phyloP scores from a whole-genome alignment of 2,329 filamentous ascomycete genomes.

The Septoria linicola region DNA sequence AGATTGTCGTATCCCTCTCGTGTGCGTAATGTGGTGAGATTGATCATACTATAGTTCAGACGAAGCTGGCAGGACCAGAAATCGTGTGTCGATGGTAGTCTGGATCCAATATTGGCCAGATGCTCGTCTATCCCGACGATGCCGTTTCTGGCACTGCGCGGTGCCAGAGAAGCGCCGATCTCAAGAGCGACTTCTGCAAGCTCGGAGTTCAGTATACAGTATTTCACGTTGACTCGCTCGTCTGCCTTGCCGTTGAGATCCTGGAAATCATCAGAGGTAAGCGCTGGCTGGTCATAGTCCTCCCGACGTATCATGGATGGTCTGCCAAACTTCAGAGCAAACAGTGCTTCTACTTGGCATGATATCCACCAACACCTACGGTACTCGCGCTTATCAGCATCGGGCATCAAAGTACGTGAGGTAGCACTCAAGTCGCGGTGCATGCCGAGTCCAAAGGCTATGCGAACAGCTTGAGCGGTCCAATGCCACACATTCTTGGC shows the following conservation, averaged over 20 bases:
- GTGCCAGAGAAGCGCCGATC: constrained; percentile 5
- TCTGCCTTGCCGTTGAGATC: constrained; percentile 3
- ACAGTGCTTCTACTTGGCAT: constrained; percentile 8
- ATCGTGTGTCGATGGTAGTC: constrained; percentile 9
- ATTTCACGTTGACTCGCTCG: not conserved
- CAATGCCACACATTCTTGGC: constrained; percentile 14
- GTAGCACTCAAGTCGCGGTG: constrained; percentile 17
- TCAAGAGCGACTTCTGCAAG: constrained; percentile 9
- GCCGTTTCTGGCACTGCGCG: not conserved
- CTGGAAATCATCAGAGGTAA: constrained; percentile 2
- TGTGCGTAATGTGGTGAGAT: constrained; percentile 8
- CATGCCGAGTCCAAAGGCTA: constrained; percentile 19
- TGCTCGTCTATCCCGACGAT: not conserved
- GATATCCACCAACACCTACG: constrained; percentile 14
- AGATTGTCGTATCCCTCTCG: not conserved
- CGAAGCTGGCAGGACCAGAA: constrained; percentile 19
- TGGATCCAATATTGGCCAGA: constrained; percentile 3
- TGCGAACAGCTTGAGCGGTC: constrained; percentile 12
- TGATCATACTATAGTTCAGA: constrained; percentile 14
- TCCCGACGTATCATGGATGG: constrained; percentile 13
- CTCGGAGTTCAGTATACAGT: constrained; percentile 8
- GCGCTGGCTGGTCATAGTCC: constrained; percentile 18
- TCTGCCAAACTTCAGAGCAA: constrained; percentile 13
- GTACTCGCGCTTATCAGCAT: constrained; percentile 13
- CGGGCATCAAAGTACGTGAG: constrained; percentile 14